Percentiles rank a stretch among this genome's conserved stretches.
phyloP scores from a whole-genome alignment of 1,139 yeast genomes.

The Hemisphaericaspora xylofermentans region DNA sequence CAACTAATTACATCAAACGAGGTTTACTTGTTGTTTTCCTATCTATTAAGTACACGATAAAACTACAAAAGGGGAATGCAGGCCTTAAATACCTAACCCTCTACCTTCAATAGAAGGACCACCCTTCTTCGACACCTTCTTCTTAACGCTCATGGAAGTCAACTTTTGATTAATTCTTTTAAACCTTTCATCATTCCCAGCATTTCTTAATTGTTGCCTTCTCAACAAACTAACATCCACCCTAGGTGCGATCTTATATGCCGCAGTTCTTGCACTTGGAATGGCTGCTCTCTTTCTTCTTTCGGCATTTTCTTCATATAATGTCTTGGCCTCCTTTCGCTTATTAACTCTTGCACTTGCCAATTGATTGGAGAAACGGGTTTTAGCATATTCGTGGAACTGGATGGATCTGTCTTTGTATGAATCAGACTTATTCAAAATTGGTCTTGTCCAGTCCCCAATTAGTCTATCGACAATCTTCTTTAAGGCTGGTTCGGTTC shows the following conservation, averaged over 20 bases:
- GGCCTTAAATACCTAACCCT: conserved; percentile 49
- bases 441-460: conserved; percentile 98
- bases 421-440: conserved; percentile 92
- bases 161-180: conserved; percentile 64
- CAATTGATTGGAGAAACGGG: conserved; percentile 49
- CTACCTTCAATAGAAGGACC: conserved; percentile 86
- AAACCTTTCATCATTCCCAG: conserved; percentile 74
- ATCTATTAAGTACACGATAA: conserved; percentile 5
- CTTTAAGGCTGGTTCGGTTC: conserved; percentile 84
- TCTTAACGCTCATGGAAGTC: conserved; percentile 46
- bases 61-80: not conserved
- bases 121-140: conserved; percentile 52
- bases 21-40: not conserved
- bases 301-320: conserved; percentile 89
- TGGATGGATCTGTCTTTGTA: conserved; percentile 84
- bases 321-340: conserved; percentile 48
- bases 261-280: conserved; percentile 84
- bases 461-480: conserved; percentile 86
- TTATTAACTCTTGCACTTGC: conserved; percentile 32
- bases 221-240: conserved; percentile 51
- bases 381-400: conserved; percentile 69
- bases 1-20: too few relatives aligned
- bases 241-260: conserved; percentile 87
- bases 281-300: conserved; percentile 93
- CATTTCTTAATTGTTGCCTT: conserved; percentile 42